Evolutionary conservation across 805 yeast species (phyloP).

Genomic region (Yarrowia porcina): DNA sequence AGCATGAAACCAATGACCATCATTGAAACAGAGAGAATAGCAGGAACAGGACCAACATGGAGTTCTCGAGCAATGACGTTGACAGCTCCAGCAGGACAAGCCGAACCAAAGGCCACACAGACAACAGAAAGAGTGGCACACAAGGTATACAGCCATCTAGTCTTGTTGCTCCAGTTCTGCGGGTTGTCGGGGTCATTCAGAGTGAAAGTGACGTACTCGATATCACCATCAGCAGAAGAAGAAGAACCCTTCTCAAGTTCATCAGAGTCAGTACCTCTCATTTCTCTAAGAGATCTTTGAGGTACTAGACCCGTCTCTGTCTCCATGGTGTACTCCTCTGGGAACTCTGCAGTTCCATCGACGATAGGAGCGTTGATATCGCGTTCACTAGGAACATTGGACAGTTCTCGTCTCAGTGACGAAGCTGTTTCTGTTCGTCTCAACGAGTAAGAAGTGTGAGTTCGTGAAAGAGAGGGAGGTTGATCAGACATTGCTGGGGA

Average conservation of each 20-base stretch:
- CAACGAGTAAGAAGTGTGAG: neutral
- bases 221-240: constrained; percentile 47
- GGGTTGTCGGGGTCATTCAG: constrained; percentile 86
- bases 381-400: constrained; percentile 46
- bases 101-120: constrained; percentile 89
- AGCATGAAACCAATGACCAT: constrained; percentile 87
- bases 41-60: constrained; percentile 71
- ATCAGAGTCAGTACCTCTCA: constrained; percentile 28
- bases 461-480: neutral
- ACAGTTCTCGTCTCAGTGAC: constrained; percentile 3
- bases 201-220: constrained; percentile 80
- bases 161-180: constrained; percentile 65
- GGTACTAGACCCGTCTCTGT: constrained; percentile 88
- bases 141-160: constrained; percentile 51
- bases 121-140: constrained; percentile 69
- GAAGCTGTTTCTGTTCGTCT: constrained; percentile 9
- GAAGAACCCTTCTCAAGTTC: constrained; percentile 39
- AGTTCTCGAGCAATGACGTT: constrained; percentile 62
- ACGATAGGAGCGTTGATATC: constrained; percentile 50
- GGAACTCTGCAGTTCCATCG: constrained; percentile 54
- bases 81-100: constrained; percentile 84
- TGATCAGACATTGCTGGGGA: constrained; percentile 1
- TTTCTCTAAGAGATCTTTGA: constrained; percentile 23
- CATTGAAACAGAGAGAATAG: constrained; percentile 73
- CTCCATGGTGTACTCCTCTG: constrained; percentile 88